A percentile compares a stretch with the other conserved stretches of the same genome.
Conservation (phyloP, 805 yeast genomes). For the Yarrowia divulgata region DNA sequence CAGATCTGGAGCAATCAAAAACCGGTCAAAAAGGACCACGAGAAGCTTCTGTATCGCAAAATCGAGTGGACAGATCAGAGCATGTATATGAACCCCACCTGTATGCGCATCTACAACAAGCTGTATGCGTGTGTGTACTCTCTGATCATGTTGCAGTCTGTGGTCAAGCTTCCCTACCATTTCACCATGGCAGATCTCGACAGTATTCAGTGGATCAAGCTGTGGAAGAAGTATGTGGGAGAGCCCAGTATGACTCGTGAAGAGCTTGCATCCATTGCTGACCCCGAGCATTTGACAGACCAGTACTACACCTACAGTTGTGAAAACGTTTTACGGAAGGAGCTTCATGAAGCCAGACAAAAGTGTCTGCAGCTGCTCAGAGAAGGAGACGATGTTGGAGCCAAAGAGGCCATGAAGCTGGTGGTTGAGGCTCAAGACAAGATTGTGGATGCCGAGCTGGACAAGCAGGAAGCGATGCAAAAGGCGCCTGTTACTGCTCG, state of each 20-base stretch:
- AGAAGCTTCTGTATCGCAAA: not conserved
- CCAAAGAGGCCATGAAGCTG: not conserved
- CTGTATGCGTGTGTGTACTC: slow-evolving; percentile 11
- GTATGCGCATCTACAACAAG: slow-evolving; percentile 21
- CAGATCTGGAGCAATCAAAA: not conserved
- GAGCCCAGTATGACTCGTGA: not conserved
- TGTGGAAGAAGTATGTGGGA: slow-evolving; percentile 5
- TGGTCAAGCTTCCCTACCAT: not conserved
- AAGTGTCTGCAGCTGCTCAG: not conserved
- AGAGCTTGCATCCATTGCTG: not conserved
- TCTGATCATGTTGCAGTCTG: not conserved
- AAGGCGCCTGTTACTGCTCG: not conserved
- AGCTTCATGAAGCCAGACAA: not conserved
- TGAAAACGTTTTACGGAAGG: not conserved
- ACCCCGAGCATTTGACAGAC: slow-evolving; percentile 4
- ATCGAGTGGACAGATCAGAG: not conserved
- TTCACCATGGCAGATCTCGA: slow-evolving; percentile 7
- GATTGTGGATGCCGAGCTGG: not conserved
- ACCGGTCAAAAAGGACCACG: too few relatives aligned
- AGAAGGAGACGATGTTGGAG: not conserved
- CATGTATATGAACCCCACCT: not conserved
- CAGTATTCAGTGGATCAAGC: not conserved
- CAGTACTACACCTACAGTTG: not conserved
- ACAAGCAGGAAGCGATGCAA: not conserved
- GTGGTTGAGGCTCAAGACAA: not conserved